phyloP scores from a whole-genome alignment of 1,284 basidiomycete genomes.

The Sporisorium sorghi region DNA sequence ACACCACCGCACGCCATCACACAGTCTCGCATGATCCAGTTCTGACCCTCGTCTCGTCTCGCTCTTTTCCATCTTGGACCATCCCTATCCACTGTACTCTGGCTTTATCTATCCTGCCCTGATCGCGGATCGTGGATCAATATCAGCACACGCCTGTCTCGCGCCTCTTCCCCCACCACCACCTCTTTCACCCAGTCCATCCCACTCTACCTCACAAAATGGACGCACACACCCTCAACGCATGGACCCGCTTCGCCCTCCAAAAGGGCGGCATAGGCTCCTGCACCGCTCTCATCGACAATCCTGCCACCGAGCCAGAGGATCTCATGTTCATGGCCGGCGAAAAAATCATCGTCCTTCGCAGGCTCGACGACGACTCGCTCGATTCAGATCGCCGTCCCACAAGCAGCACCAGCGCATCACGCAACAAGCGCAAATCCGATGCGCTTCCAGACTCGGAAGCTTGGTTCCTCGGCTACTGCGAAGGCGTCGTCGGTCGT shows the following conservation, averaged over 20 bases:
- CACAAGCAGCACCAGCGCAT: slow-evolving; percentile 31
- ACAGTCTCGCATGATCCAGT: slow-evolving; percentile 2
- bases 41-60: not conserved
- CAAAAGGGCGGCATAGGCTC: slow-evolving; percentile 67
- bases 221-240: slow-evolving; percentile 67
- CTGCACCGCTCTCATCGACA: slow-evolving; percentile 64
- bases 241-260: slow-evolving; percentile 68
- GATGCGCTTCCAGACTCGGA: slow-evolving; percentile 30
- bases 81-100: not conserved
- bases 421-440: slow-evolving; percentile 14
- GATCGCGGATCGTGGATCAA: not conserved
- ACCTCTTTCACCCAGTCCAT: not conserved
- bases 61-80: not conserved
- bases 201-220: slow-evolving; percentile 33
- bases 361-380: slow-evolving; percentile 56
- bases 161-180: not conserved
- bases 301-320: slow-evolving; percentile 60
- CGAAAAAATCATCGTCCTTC: slow-evolving; percentile 65
- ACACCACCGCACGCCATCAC: not conserved
- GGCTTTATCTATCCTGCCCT: too few relatives aligned
- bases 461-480: slow-evolving; percentile 74
- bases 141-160: slow-evolving; percentile 4
- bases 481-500: slow-evolving; percentile 89
- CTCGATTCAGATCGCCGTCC: slow-evolving; percentile 23
- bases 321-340: slow-evolving; percentile 68